These are phyloP conservation scores for Sporormia fimetaria DNA, from an alignment of 495 filamentous ascomycete species.

Conservation along the genomic window DNA sequence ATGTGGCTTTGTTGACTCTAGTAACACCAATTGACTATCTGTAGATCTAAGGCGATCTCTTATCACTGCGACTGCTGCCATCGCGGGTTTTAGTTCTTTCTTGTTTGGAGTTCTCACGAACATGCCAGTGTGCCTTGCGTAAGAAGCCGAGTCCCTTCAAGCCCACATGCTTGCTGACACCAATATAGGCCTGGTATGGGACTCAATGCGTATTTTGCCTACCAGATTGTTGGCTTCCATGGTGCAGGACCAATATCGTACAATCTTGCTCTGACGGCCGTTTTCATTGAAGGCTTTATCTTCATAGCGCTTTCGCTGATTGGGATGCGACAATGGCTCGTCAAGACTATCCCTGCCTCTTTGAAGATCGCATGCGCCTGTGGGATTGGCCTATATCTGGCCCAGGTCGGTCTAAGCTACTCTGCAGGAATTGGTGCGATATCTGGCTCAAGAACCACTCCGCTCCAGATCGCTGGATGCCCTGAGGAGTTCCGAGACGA, in stretches of 20 bases:
- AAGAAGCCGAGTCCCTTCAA: not conserved
- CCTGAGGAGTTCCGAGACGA: slow-evolving; percentile 30
- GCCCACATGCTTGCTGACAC: slow-evolving; percentile 5
- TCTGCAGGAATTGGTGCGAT: slow-evolving; percentile 69
- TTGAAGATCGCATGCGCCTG: slow-evolving; percentile 77
- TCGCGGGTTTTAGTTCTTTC: slow-evolving; percentile 58
- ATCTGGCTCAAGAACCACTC: slow-evolving; percentile 46
- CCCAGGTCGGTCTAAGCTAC: slow-evolving; percentile 68
- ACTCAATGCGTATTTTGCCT: slow-evolving; percentile 75
- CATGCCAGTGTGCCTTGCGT: slow-evolving; percentile 60
- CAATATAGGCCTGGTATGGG: slow-evolving; percentile 57
- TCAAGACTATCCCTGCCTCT: slow-evolving; percentile 59
- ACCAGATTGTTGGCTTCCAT: slow-evolving; percentile 67
- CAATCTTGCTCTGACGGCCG: slow-evolving; percentile 59
- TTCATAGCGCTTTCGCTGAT: slow-evolving; percentile 58
- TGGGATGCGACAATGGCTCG: slow-evolving; percentile 76
- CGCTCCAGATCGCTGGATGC: slow-evolving; percentile 65
- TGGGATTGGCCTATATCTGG: slow-evolving; percentile 74
- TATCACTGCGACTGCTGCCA: slow-evolving; percentile 70
- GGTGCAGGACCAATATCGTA: slow-evolving; percentile 58
- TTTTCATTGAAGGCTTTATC: slow-evolving; percentile 72
- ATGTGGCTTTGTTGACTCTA: no score
- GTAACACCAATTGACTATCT: slow-evolving; percentile 2
- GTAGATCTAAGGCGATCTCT: slow-evolving; percentile 58
- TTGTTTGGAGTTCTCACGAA: slow-evolving; percentile 65